Evolutionary conservation across 164 flowering plant species (phyloP), one percentile per base, ranked within the genome.

Genomic region (Akebia trifoliata): DNA sequence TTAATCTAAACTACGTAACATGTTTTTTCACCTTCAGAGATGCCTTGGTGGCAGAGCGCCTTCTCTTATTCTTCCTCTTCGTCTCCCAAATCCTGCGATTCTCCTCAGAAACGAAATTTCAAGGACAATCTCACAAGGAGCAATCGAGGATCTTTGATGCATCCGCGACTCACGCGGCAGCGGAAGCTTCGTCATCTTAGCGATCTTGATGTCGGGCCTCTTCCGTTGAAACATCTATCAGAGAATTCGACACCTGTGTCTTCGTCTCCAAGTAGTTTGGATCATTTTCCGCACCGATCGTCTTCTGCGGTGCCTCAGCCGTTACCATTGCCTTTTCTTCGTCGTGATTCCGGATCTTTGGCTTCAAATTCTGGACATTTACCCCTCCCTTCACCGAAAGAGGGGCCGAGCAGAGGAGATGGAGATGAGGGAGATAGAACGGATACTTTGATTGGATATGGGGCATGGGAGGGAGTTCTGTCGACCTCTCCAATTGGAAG

Each of bases 21-120:
- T 73, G 77, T 38, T 57, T 59, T 60, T 44, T 28, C 17, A 34
- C 43, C 59, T 10, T 15, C 51, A 17, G 70, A 55, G 17, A 80
- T 81, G 85, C 76, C 63, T 62, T 76, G 80, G 82, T 65, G 67
- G 37, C 76, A 60, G 29, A 61, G 50, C 50, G 55, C 72, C 18
- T 58, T 74, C 12, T 43, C 72, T 4, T 39, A 78, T 12, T 48
- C 72, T 1, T 54, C 77, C 0, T 53, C 74, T 0, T 53, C 76
- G 10, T 26, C 53, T 3, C 59, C 57, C n/a, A 29, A 20, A 57
- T 20, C 57, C 49, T 25, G 10, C 1, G 48, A 46, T 24, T 62
- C 61, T 5, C 12, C 66, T 20, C 39, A 42, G 28, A 61, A 8
- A 18, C 57, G 52, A 36, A 22, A 17, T 40, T 1, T 63, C 25